A percentile compares a stretch with the other conserved stretches of the same genome.
Conservation (phyloP, 768 basidiomycete genomes). For the Calocybe indica region DNA sequence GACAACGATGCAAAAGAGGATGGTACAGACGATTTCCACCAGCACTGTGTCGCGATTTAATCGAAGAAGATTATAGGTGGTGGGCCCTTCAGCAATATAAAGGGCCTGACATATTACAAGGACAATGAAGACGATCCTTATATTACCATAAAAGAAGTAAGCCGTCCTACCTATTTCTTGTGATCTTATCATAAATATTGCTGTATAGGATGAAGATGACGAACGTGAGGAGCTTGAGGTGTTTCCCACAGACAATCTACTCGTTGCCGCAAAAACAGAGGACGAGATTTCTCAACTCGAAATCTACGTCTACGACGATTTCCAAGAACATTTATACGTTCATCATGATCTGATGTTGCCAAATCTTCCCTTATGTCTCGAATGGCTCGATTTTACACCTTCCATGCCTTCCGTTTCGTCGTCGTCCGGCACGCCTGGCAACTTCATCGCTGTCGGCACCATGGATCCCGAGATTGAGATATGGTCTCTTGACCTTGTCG, state of each 20-base stretch:
- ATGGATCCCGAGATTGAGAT: slow-evolving; percentile 98
- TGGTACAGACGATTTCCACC: slow-evolving; percentile 16
- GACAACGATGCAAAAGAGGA: slow-evolving; percentile 62
- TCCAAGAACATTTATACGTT: slow-evolving; percentile 85
- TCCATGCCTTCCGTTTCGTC: slow-evolving; percentile 35
- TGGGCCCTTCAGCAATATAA: slow-evolving; percentile 93
- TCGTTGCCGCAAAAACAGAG: slow-evolving; percentile 91
- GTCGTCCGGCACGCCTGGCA: slow-evolving; percentile 43
- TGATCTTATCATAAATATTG: slow-evolving; percentile 6
- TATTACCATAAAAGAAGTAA: slow-evolving; percentile 89
- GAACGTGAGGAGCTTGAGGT: slow-evolving; percentile 90
- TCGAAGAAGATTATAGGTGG: slow-evolving; percentile 30
- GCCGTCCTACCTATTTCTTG: slow-evolving; percentile 13
- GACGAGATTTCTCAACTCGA: slow-evolving; percentile 96
- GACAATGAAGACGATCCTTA: slow-evolving; percentile 95
- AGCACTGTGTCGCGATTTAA: slow-evolving; percentile 2
- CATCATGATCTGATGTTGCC: slow-evolving; percentile 98
- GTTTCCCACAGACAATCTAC: slow-evolving; percentile 84
- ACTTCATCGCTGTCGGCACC: slow-evolving; percentile 94
- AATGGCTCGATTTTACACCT: slow-evolving; percentile 97
- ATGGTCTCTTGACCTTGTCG: slow-evolving; percentile 92
- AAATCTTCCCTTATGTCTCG: slow-evolving; percentile 95
- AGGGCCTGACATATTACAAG: slow-evolving; percentile 87
- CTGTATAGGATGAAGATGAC: slow-evolving; percentile 55
- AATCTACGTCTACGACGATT: slow-evolving; percentile 92